A percentile compares a stretch with the other conserved stretches of the same genome.
Conservation (phyloP, 768 basidiomycete species). For the Clitopilus hobsonii region DNA sequence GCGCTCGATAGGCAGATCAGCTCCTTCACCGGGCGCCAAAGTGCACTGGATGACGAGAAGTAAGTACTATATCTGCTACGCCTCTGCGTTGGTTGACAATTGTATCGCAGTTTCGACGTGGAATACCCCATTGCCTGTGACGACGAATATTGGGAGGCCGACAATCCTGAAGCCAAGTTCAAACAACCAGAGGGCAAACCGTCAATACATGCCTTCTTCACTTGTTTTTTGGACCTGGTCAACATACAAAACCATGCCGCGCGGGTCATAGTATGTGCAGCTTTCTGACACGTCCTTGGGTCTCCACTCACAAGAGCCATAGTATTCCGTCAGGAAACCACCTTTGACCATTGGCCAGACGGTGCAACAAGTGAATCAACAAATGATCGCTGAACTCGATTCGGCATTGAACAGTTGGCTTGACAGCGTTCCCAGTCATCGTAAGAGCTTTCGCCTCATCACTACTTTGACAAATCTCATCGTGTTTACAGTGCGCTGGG, state of each 20-base stretch:
- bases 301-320: not conserved
- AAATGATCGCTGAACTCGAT: not conserved
- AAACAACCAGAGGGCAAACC: slow-evolving; percentile 59
- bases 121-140: slow-evolving; percentile 60
- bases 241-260: slow-evolving; percentile 59
- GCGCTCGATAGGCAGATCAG: slow-evolving; percentile 43
- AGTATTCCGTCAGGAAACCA: slow-evolving; percentile 73
- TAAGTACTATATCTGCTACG: slow-evolving; percentile 25
- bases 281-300: not conserved
- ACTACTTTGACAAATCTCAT: slow-evolving; percentile 11
- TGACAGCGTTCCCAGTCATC: not conserved
- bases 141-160: slow-evolving; percentile 68
- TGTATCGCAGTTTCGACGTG: slow-evolving; percentile 55
- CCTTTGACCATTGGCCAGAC: slow-evolving; percentile 43
- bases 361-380: slow-evolving; percentile 41
- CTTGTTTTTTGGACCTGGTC: slow-evolving; percentile 48
- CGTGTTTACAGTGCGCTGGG: slow-evolving; percentile 35
- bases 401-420: slow-evolving; percentile 1
- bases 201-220: slow-evolving; percentile 52
- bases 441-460: slow-evolving; percentile 33
- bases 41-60: slow-evolving; percentile 75
- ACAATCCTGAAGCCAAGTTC: slow-evolving; percentile 45
- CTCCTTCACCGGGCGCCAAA: slow-evolving; percentile 59
- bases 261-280: slow-evolving; percentile 51
- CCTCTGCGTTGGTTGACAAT: not conserved